Base-by-base conservation (phyloP, 164 flowering plant genomes). In the Akebia trifoliata region DNA sequence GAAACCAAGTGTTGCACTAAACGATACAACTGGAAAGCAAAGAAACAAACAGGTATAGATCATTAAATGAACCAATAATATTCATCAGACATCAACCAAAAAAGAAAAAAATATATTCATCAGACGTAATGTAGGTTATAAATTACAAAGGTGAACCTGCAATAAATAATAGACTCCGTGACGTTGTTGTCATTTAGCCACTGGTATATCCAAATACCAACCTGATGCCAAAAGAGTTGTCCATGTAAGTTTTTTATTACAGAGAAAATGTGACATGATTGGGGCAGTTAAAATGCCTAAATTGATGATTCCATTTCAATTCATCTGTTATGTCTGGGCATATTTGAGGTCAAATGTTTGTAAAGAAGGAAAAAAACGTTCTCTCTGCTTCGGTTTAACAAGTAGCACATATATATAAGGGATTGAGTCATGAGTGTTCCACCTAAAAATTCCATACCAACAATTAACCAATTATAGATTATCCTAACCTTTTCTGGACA, bases 1-100 rank as follows among this genome's bases (percentile, higher is more conserved):
- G 72, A 90, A 93, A 6, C 97, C 90, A 47, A 84, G 56, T 36
- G 97, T 95, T 39, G 97, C 97, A 14, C 75, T 51, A 53, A 87
- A 71, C n/a, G 96, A 93, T 50, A 84, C 81, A 62, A 74, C 97
- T 85, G 94, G 26, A 58, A 50, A 53, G 65, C 56, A 50, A 63
- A 42, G 14, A 51, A 47, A 46, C 46, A 50, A 57, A 30, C 10
- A 43, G 17, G 2, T 24, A 25, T 18, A 25, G 3, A 21, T 28
- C 52, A 50, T 29, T 14, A 52, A 44, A 30, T 52, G 45, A 60
- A 37, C 21, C 17, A 12, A 26, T 8, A 8, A 21, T 37, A 29
- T 20, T n/a, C n/a, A n/a, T n/a, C n/a, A n/a, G n/a, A n/a, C n/a
- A n/a, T n/a, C n/a, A n/a, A n/a, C n/a, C n/a, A n/a, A n/a, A n/a